Conservation (phyloP, 1,284 basidiomycete genomes). For the Earliella scabrosa region DNA sequence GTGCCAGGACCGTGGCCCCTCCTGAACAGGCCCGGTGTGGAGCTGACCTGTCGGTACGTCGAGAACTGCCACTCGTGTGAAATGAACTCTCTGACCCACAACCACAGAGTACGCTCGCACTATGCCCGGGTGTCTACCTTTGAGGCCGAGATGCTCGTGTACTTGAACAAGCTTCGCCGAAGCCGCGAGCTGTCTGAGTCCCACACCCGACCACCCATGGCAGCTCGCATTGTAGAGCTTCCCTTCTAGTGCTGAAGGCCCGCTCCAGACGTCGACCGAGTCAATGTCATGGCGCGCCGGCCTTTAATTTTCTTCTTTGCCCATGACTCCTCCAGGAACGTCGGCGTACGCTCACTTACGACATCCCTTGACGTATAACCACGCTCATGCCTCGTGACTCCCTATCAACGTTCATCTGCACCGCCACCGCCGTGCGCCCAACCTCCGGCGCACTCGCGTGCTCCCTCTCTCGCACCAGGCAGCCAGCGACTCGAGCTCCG, state of each 20-base stretch:
- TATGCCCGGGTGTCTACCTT: slow-evolving; percentile 15
- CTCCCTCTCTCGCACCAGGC: no score
- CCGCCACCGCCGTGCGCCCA: not conserved
- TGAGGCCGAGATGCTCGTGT: slow-evolving; percentile 15
- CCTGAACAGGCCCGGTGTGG: slow-evolving; percentile 5
- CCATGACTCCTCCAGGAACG: not conserved
- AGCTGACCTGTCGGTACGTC: slow-evolving; percentile 12
- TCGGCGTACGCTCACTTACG: no score
- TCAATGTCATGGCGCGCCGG: not conserved
- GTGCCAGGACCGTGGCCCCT: slow-evolving; percentile 11
- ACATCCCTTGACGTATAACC: not conserved
- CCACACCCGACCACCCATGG: not conserved
- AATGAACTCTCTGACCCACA: not conserved
- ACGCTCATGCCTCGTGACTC: not conserved
- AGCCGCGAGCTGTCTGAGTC: not conserved
- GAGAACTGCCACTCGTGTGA: no score
- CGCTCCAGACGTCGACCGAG: no score
- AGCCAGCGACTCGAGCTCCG: no score
- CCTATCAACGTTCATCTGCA: not conserved
- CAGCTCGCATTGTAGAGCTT: no score
- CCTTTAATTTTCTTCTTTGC: not conserved
- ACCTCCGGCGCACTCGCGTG: no score
- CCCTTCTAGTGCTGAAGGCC: not conserved
- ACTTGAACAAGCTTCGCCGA: slow-evolving; percentile 8
- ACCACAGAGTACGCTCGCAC: slow-evolving; percentile 4